phyloP scores from a whole-genome alignment of 495 filamentous ascomycete species.

The Clavariopsis aquatica region DNA sequence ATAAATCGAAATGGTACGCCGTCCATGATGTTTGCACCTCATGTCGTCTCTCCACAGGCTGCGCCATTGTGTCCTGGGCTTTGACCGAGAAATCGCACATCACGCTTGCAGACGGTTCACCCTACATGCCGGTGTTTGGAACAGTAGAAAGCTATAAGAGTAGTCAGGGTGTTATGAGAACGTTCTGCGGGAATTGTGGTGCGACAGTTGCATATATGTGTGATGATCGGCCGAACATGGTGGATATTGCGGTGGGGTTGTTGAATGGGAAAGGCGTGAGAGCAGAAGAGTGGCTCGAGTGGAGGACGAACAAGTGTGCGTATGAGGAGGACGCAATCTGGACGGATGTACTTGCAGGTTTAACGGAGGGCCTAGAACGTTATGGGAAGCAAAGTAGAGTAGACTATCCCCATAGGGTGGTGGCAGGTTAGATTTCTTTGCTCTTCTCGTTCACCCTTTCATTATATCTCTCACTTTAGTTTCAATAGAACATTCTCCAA shows the following conservation, averaged over 20 bases:
- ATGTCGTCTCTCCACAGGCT: conserved; percentile 63
- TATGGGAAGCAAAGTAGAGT: neutral
- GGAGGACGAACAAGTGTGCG: conserved; percentile 48
- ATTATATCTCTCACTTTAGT: no score
- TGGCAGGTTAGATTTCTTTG: no score
- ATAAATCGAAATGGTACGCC: conserved; percentile 50
- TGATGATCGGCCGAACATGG: conserved; percentile 54
- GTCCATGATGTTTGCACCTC: conserved; percentile 53
- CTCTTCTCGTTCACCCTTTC: no score
- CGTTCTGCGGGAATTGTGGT: conserved; percentile 66
- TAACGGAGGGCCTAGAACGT: conserved; percentile 13
- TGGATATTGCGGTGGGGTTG: conserved; percentile 63
- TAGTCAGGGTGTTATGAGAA: conserved; percentile 55
- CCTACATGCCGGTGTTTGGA: conserved; percentile 48
- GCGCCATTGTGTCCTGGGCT: conserved; percentile 66
- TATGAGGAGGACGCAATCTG: conserved; percentile 23
- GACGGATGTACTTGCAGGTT: conserved; percentile 5
- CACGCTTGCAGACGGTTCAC: conserved; percentile 43
- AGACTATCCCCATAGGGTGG: no score
- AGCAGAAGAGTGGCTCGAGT: conserved; percentile 63
- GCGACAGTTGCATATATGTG: conserved; percentile 68
- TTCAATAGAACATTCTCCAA: no score
- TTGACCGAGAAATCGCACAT: conserved; percentile 65
- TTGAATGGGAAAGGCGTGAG: conserved; percentile 48
- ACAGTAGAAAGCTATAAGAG: conserved; percentile 57